These are phyloP conservation scores for Entonaema liquescens DNA, from an alignment of 495 filamentous ascomycete species.

Conservation along the genomic window DNA sequence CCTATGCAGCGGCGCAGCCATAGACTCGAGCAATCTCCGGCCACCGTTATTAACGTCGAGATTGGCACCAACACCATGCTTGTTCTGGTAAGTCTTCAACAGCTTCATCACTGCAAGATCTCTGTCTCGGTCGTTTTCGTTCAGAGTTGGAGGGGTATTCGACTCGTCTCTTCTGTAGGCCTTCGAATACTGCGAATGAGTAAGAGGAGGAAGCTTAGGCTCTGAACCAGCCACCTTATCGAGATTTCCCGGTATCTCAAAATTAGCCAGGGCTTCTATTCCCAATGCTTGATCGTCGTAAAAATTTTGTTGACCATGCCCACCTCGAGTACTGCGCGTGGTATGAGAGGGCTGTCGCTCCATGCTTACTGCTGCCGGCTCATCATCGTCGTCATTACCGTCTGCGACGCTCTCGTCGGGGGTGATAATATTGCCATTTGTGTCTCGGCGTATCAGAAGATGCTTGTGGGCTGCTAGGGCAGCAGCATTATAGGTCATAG, in stretches of 20 bases:
- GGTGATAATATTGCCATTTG: conserved; percentile 54
- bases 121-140: conserved; percentile 65
- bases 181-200: conserved; percentile 61
- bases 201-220: conserved; percentile 70
- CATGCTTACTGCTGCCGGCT: conserved; percentile 67
- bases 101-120: conserved; percentile 67
- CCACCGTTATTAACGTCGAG: conserved; percentile 55
- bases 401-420: conserved; percentile 63
- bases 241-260: conserved; percentile 66
- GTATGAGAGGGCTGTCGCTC: conserved; percentile 76
- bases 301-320: conserved; percentile 63
- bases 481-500: conserved; percentile 74
- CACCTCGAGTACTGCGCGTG: conserved; percentile 74
- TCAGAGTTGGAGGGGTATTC: conserved; percentile 60
- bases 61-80: conserved; percentile 54
- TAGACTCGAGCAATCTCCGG: conserved; percentile 54
- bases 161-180: conserved; percentile 53
- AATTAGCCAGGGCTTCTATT: conserved; percentile 70
- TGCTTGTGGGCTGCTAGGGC: conserved; percentile 69
- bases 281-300: conserved; percentile 61
- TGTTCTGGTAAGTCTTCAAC: conserved; percentile 53
- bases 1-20: conserved; percentile 49
- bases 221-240: conserved; percentile 54
- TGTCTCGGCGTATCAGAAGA: conserved; percentile 63
- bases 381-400: conserved; percentile 58